Base-by-base conservation (phyloP, 345 rosid species). In the Mercurialis annua region DNA sequence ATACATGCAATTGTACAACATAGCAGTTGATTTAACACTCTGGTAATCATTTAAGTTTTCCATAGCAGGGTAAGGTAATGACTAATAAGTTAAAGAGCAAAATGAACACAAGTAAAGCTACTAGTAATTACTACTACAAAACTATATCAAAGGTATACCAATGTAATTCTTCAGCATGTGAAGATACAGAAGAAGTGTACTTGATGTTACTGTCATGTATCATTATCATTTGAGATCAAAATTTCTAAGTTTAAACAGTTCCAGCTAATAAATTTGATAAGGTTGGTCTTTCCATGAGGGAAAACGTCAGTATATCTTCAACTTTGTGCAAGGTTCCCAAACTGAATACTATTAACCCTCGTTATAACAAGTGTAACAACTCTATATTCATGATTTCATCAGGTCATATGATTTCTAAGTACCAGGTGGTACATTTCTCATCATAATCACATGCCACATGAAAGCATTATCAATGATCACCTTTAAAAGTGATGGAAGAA, bases 401-500 rank as follows among this genome's bases (percentile, higher is more conserved):
- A 54, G 59, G 47, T 21, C 18, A 33, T 36, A 1, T 24, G 30
- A 52, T 52, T 50, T 10, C n/a, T 16, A 44, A 43, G 14, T 9
- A 62, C 23, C 14, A 5, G 14, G 21, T 17, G 9, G n/a, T 10
- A 6, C 2, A 17, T 17, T 31, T 27, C 49, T 8, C 9, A 40
- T 36, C 29, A 43, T 38, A 50, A 21, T 11, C 50, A 20, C n/a
- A 18, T 51, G 56, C n/a, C 44, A 18, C 24, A 21, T 5, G 16
- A n/a, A 21, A 38, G 27, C 16, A 43, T n/a, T n/a, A 54, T 21
- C 67, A 38, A n/a, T 34, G 24, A 53, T 50, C 57, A 94, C 97
- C 96, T 86, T 87, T 59, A 91, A 81, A 62, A 94, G 86, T 58
- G 96, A 94, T 24, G 99, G 99, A 72, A 94, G 97, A 58, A 94